A percentile compares a stretch with the other conserved stretches of the same genome.
These are phyloP conservation scores for Candida odintsovae DNA, from an alignment of 805 yeast species.

Conservation along the genomic window DNA sequence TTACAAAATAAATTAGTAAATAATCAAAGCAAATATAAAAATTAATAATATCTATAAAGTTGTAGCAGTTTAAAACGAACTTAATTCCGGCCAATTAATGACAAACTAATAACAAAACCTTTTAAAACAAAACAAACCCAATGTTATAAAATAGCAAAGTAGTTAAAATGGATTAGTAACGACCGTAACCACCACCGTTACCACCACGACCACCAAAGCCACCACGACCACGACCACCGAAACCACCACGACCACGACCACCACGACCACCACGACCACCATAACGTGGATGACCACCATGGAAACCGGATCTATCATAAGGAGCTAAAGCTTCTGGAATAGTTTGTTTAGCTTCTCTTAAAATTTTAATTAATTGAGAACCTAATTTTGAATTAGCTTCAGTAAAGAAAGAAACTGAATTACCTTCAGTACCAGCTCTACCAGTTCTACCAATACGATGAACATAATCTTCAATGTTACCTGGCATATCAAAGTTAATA, in stretches of 20 bases:
- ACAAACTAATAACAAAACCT: neutral
- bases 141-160: neutral
- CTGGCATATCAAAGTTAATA: conserved; percentile 95
- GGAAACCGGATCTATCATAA: conserved; percentile 70
- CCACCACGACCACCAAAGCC: conserved; percentile 10
- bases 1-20: neutral
- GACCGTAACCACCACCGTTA: conserved; percentile 3
- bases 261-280: conserved; percentile 35
- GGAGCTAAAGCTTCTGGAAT: conserved; percentile 75
- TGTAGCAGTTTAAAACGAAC: neutral
- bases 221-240: conserved; percentile 17
- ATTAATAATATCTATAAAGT: neutral
- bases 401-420: conserved; percentile 92
- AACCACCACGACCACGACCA: conserved; percentile 30
- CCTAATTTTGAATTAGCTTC: conserved; percentile 84
- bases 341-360: conserved; percentile 92
- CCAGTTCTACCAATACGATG: conserved; percentile 97
- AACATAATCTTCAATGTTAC: conserved; percentile 96
- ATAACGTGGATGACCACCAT: conserved; percentile 48
- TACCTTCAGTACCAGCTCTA: conserved; percentile 96
- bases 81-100: too few species aligned
- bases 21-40: neutral
- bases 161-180: too few species aligned
- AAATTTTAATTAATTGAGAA: conserved; percentile 79
- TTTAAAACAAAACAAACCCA: neutral